phyloP scores from a whole-genome alignment of 2,329 filamentous ascomycete genomes.

The Xylaria sp. region DNA sequence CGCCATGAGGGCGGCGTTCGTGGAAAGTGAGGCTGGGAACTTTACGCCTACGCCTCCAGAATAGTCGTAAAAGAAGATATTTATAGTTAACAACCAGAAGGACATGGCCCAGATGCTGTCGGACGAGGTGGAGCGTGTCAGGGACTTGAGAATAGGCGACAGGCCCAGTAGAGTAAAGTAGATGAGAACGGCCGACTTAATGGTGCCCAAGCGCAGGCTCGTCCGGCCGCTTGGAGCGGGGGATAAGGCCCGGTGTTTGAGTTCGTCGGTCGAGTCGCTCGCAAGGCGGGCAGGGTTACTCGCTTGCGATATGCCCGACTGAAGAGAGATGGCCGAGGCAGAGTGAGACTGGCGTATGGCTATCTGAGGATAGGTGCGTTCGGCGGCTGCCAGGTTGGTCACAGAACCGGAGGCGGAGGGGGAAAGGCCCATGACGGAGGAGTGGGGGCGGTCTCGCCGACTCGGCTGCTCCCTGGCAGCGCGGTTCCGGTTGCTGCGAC shows the following conservation, averaged over 20 bases:
- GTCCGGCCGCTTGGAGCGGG: constrained; percentile 48
- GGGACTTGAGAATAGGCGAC: constrained; percentile 92
- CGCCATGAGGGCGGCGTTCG: constrained; percentile 95
- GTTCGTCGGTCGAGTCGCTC: constrained; percentile 43
- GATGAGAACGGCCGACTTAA: constrained; percentile 91
- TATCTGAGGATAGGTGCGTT: constrained; percentile 39
- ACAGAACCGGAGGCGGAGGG: constrained; percentile 52
- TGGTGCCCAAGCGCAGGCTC: constrained; percentile 70
- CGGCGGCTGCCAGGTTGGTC: constrained; percentile 47
- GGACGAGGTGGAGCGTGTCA: constrained; percentile 89
- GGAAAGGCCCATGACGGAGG: constrained; percentile 33
- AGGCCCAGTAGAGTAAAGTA: constrained; percentile 91
- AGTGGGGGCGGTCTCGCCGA: constrained; percentile 36
- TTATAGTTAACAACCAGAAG: constrained; percentile 89
- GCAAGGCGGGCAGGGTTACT: constrained; percentile 38
- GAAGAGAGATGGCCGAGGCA: constrained; percentile 60
- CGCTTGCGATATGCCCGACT: constrained; percentile 49
- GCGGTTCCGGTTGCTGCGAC: constrained; percentile 46
- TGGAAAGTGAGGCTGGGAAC: constrained; percentile 79
- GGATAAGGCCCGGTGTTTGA: constrained; percentile 42
- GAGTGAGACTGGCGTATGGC: constrained; percentile 54
- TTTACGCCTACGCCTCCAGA: constrained; percentile 69
- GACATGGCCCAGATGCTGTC: constrained; percentile 99
- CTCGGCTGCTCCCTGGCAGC: constrained; percentile 40
- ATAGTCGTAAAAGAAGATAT: constrained; percentile 98